Base-by-base conservation (phyloP, 768 basidiomycete genomes). In the Kondoa malvinella region DNA sequence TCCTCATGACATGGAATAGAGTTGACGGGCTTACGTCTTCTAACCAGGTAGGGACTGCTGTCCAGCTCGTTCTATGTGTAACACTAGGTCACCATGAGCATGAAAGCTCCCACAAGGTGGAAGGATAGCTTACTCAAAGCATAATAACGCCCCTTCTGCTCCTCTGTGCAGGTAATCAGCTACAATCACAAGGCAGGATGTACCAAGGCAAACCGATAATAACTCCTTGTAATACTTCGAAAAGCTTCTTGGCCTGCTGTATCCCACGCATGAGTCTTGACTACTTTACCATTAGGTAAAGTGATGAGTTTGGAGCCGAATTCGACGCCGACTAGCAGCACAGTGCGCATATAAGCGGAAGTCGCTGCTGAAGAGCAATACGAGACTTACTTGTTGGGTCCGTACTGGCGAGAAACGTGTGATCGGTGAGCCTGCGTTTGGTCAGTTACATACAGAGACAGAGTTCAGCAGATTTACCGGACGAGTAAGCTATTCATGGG, bases 231-330 rank as follows among this genome's bases (percentile, higher is more conserved):
- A 77, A 99, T 97, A 25, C 95, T 96, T 76, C 94, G 83, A 81
- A 96, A 96, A 30, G 92, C 87, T 80, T 99, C 95, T 81, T 97
- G 94, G 33, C 95, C 95, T 67, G 94, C 92, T 69, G 94, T 99
- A 77, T 59, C 15, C 61, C 61, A 63, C 3, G 61, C 61, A 63
- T 63, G 61, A 3, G 61, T 63, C 26, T 32, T 63, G 2, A 32
- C 30, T 32, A 27, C 12, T 8, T 63, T 27, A 17, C 30, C 30
- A 33, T 32, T 63, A 2, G 27, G 16, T 33, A 32, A 32, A 17
- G 15, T 33, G 27, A 63, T 30, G n/a, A 63, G 12, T 63, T 63
- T 63, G 3, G 61, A 63, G 12, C 61, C 61, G n/a, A 63, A 63
- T 33, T 63, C 61, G 32, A 63, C 61, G 3, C 30, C 15, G 61